Base-by-base conservation (phyloP, 768 basidiomycete genomes). In the Coprinellus aureogranulatus region DNA sequence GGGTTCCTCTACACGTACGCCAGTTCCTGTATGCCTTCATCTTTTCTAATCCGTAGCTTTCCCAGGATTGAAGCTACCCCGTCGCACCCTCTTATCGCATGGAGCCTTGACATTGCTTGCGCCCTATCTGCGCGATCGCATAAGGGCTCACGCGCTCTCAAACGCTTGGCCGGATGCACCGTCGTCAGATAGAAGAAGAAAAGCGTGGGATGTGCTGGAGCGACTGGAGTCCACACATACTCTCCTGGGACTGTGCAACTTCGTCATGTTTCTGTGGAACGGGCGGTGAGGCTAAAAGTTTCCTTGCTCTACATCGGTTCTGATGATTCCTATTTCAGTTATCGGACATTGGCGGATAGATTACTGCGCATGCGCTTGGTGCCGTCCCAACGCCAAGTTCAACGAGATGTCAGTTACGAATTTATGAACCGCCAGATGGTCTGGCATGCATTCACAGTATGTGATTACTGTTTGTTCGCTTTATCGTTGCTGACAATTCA, bases 341-440 rank as follows among this genome's bases (percentile, higher is more conserved):
- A 93, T 69, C 89, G 95, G 1, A 90, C 93, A 26, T 68, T 94
- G 26, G 76, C 87, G 12, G 93, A 96, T 67, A 79, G 97, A 47
- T 60, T 97, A 22, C 76, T 98, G 16, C 72, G 77, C 25, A 82
- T 99, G 77, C 77, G 79, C 28, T 82, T 98, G 2, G 81, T 87
- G 0, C 89, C 95, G 3, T 79, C 89, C 0, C 82, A 85, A 30
- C 75, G 80, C 41, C 81, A 88, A 31, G 80, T 87, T 34, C 86
- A 84, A 59, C 84, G 90, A 18, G 88, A 95, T 64, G 90, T 98
- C 51, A 96, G 92, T 66, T 99, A 97, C 72, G 97, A 98, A 67
- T 98, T 94, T 66, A 96, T 98, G 92, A 98, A 98, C 65, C 90
- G 97, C 63, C 96, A 98, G 71, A 91, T 99, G 83, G 97, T 99